Evolutionary conservation across 169 alveolate species (phyloP).

Genomic region (Neospora caninum): DNA sequence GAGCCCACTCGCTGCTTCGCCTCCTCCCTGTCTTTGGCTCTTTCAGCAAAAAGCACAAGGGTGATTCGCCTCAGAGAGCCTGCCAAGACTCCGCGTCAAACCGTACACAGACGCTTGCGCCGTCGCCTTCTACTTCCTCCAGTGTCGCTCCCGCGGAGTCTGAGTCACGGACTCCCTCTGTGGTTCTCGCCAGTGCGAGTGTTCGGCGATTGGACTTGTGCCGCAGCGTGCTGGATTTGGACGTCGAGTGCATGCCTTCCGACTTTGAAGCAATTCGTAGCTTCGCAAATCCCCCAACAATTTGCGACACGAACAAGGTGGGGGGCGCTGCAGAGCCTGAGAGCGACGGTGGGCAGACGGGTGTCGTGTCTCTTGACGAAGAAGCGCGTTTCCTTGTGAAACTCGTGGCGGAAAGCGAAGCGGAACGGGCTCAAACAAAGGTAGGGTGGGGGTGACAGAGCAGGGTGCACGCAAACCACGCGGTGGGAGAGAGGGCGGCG

Average conservation of each 20-base stretch:
- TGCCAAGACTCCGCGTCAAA: not conserved
- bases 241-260: not conserved
- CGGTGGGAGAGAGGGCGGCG: not conserved
- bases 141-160: not conserved
- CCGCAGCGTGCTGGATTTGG: not conserved
- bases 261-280: not conserved
- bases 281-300: not conserved
- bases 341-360: not conserved
- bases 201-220: not conserved
- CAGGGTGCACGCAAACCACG: too few species aligned
- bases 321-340: not conserved
- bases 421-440: not conserved
- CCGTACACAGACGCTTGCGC: not conserved
- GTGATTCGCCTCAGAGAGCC: not conserved
- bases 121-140: not conserved
- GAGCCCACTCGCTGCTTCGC: not conserved
- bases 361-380: not conserved
- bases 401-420: not conserved
- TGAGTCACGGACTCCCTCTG: not conserved
- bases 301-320: not conserved
- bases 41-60: not conserved
- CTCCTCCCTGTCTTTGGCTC: not conserved
- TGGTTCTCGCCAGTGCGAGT: constrained; percentile 18
- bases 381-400: not conserved
- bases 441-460: too few species aligned